Evolutionary conservation across 371 early-diverging fungal species (phyloP).

Genomic region (Mortierella sp.): DNA sequence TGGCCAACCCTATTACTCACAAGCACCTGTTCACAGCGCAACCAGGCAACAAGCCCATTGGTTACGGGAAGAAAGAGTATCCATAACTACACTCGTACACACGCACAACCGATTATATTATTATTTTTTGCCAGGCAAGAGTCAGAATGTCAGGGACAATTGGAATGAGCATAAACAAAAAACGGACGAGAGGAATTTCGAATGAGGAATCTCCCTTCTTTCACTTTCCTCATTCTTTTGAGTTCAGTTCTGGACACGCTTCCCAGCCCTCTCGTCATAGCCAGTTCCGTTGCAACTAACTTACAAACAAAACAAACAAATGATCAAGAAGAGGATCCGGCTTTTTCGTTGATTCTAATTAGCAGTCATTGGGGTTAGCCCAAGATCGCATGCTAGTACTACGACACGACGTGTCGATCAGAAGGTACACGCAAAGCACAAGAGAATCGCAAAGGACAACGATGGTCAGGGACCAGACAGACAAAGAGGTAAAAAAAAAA

Average conservation of each 20-base stretch:
- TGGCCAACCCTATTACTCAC: no score
- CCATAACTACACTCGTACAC: neutral
- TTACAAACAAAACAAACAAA: neutral
- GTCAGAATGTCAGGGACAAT: slow-evolving; percentile 1
- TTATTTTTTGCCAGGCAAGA: neutral
- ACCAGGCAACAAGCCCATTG: no score
- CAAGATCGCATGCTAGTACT: neutral
- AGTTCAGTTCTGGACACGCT: neutral
- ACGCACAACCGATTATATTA: no score
- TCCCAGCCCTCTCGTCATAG: neutral
- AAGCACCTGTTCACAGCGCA: no score
- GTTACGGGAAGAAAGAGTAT: neutral
- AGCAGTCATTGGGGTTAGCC: neutral
- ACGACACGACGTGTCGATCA: neutral
- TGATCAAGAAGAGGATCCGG: neutral
- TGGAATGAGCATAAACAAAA: slow-evolving; percentile 8
- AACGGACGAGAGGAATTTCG: neutral
- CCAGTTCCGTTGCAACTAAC: neutral
- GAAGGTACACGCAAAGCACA: no score
- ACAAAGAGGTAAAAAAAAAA: no score
- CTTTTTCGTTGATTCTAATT: no score
- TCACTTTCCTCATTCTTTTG: neutral
- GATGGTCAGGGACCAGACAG: no score
- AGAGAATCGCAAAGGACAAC: no score
- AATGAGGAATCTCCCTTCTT: slow-evolving; percentile 3